Evolutionary conservation across 1,284 basidiomycete genomes (phyloP), one percentile per base, ranked within the genome.

Genomic region (Apiotrichum porosum): DNA sequence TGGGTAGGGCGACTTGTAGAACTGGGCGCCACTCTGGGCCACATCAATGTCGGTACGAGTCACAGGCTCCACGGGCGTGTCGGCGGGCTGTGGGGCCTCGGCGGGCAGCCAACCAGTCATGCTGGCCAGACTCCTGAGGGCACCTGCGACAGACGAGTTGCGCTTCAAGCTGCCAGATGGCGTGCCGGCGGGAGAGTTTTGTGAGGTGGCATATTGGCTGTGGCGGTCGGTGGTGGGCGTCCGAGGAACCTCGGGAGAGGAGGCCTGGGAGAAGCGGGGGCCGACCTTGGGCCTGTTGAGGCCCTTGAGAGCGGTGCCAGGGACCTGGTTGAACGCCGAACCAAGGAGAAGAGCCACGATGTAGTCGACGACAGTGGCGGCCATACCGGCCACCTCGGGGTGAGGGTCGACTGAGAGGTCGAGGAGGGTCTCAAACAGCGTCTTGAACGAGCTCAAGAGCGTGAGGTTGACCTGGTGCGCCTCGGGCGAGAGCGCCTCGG

Each of bases 381-480:
- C 92, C 63, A 89, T 82, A 8, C 86, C 83, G 0, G 90, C 86
- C 4, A 98, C 91, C 66, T 97, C 93, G 40, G 86, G 83, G 65
- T 94, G 90, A 0, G 93, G 87, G 65, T 98, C 95, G 10, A 86
- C 85, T 1, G 90, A 90, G 10, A 98, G 78, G 71, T 97, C 93
- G 46, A 97, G 78, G 10, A 98, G 79, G 3, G 87, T 81, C 28
- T 86, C 85, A 64, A 90, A 95, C 59, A 97, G 87, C 22, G 91
- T 91, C 77, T 89, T 91, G 77, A 93, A 91, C 0, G 86, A 89
- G 1, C 87, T 88, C 21, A 97, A 76, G 8, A 93, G 68, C 6
- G 91, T 86, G 17, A 88, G 79, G 63, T 88, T 88, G 65, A 89
- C 85, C 58, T 87, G 84, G 48, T 87, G 79, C 42, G 74, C 62